phyloP scores from a whole-genome alignment of 2,329 filamentous ascomycete species.

The Camillea tinctor region DNA sequence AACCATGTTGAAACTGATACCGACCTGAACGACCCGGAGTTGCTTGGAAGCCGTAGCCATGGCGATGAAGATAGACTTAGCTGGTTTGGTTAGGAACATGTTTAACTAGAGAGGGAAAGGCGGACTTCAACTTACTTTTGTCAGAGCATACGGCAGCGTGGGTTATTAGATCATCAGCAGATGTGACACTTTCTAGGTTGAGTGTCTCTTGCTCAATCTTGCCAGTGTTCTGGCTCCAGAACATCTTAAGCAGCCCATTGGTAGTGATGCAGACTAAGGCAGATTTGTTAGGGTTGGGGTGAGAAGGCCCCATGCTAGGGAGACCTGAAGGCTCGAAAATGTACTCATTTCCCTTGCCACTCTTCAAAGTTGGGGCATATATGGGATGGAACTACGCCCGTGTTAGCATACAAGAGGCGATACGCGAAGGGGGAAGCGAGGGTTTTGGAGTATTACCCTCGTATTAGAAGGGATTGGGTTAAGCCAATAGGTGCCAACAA shows the following conservation, averaged over 20 bases:
- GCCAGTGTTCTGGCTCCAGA: slow-evolving; percentile 73
- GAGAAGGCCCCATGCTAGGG: slow-evolving; percentile 67
- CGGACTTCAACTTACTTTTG: slow-evolving; percentile 53
- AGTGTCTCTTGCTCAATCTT: slow-evolving; percentile 69
- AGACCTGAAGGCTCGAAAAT: slow-evolving; percentile 66
- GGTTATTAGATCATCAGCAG: slow-evolving; percentile 73
- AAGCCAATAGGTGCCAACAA: slow-evolving; percentile 91
- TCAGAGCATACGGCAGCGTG: slow-evolving; percentile 76
- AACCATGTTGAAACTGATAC: slow-evolving; percentile 69
- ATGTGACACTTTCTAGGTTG: slow-evolving; percentile 72
- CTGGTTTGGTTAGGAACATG: slow-evolving; percentile 16
- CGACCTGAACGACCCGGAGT: slow-evolving; percentile 70
- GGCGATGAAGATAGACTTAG: slow-evolving; percentile 58
- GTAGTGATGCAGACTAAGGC: slow-evolving; percentile 76
- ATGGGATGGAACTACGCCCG: slow-evolving; percentile 43
- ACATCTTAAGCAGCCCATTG: slow-evolving; percentile 69
- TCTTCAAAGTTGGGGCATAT: slow-evolving; percentile 63
- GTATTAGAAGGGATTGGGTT: slow-evolving; percentile 46
- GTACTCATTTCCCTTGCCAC: slow-evolving; percentile 55
- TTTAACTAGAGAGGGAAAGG: not conserved
- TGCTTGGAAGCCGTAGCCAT: slow-evolving; percentile 69
- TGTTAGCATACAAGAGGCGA: slow-evolving; percentile 7
- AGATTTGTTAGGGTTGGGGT: slow-evolving; percentile 68
- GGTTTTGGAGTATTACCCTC: slow-evolving; percentile 29
- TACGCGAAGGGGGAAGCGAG: not conserved